A percentile compares a stretch with the other conserved stretches of the same genome.
Evolutionary conservation across 495 filamentous ascomycete genomes (phyloP).

Genomic region (Neurospora hispaniola): DNA sequence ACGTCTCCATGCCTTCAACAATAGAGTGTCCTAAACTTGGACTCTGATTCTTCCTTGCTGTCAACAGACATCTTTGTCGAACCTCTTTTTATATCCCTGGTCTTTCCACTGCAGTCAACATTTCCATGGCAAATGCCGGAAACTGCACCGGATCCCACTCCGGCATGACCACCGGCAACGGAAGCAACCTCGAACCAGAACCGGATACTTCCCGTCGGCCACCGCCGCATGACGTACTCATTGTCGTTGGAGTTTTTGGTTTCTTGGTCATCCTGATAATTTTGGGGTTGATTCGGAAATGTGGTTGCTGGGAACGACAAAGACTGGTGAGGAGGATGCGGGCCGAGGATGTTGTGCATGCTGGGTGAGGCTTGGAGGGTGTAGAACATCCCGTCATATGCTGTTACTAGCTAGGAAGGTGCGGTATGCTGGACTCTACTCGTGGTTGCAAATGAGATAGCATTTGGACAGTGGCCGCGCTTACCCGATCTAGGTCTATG

Average conservation of each 20-base stretch:
- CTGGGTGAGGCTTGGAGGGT: not conserved
- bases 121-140: not conserved
- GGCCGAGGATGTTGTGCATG: not conserved
- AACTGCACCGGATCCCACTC: not conserved
- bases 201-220: fast-evolving
- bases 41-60: too few relatives aligned
- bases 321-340: not conserved
- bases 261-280: not conserved
- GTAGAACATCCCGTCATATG: too few relatives aligned
- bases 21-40: too few relatives aligned
- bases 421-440: too few relatives aligned
- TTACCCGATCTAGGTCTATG: too few relatives aligned
- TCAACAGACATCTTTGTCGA: too few relatives aligned
- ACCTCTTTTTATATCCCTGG: too few relatives aligned
- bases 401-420: too few relatives aligned
- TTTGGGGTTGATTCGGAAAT: not conserved
- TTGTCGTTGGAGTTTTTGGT: not conserved
- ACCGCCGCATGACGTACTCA: not conserved
- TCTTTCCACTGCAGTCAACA: too few relatives aligned
- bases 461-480: too few relatives aligned
- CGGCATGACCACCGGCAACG: not conserved
- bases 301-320: not conserved
- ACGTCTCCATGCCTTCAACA: not conserved
- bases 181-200: not conserved
- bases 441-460: too few relatives aligned